Percentiles rank a stretch among this genome's conserved stretches.
Evolutionary conservation across 257 asterid genomes (phyloP).

Genomic region (Schizonepeta tenuifolia): DNA sequence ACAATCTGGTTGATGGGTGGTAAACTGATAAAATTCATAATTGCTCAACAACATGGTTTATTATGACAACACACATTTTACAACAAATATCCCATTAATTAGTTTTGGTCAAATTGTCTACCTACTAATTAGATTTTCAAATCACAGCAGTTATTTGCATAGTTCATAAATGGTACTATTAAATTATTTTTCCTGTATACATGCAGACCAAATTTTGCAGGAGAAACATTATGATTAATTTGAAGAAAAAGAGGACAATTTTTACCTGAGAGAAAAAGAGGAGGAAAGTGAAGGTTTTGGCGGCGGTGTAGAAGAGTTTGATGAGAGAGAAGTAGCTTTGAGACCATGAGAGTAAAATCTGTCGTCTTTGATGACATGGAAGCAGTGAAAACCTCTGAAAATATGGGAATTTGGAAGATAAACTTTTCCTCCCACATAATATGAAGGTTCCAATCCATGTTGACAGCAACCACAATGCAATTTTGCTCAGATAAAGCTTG

Average conservation of each 20-base stretch:
- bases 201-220: not conserved
- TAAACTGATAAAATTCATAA: not conserved
- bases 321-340: conserved; percentile 46
- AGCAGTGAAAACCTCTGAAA: conserved; percentile 56
- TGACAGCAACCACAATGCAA: conserved; percentile 56
- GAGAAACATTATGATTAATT: not conserved
- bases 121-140: not conserved
- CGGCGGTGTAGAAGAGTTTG: conserved; percentile 47
- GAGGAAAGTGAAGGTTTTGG: conserved; percentile 54
- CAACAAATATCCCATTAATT: not conserved
- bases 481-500: conserved; percentile 39
- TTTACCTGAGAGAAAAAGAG: conserved; percentile 69
- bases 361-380: conserved; percentile 42
- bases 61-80: not conserved
- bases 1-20: not conserved
- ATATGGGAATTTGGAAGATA: conserved; percentile 59
- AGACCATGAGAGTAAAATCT: conserved; percentile 66
- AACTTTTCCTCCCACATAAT: conserved; percentile 58
- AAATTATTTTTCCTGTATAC: too few relatives aligned
- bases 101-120: too few relatives aligned
- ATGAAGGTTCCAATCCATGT: conserved; percentile 69
- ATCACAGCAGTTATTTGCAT: not conserved
- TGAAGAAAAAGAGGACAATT: not conserved
- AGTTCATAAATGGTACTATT: not conserved
- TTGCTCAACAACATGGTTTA: not conserved